Evolutionary conservation across 495 filamentous ascomycete genomes (phyloP).

Genomic region (Lepraria neglecta): DNA sequence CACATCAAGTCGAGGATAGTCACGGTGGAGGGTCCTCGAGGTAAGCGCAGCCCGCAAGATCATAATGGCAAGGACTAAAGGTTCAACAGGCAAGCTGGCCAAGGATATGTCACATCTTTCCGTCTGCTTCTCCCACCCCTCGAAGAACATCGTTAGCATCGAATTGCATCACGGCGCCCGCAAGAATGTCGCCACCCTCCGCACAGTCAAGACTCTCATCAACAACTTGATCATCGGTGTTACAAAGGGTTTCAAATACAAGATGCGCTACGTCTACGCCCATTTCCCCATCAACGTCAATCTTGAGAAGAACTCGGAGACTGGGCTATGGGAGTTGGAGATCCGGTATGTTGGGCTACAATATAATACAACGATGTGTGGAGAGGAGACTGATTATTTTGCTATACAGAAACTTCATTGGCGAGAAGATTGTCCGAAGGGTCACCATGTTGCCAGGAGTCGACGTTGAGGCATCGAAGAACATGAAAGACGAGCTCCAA

Average conservation of each 20-base stretch:
- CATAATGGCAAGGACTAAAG: background rate
- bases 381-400: conserved; percentile 22
- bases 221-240: conserved; percentile 97
- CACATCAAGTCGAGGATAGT: conserved; percentile 91
- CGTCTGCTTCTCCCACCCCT: conserved; percentile 84
- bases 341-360: conserved; percentile 71
- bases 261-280: conserved; percentile 99
- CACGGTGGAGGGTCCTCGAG: conserved; percentile 92
- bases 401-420: conserved; percentile 84
- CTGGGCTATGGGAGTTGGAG: conserved; percentile 82
- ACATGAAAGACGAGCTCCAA: conserved; percentile 94
- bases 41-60: conserved; percentile 37
- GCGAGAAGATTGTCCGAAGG: conserved; percentile 97
- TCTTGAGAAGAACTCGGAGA: conserved; percentile 91
- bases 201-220: conserved; percentile 94
- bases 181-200: conserved; percentile 95
- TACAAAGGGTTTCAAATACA: conserved; percentile 99
- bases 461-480: conserved; percentile 78
- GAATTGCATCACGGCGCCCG: conserved; percentile 95
- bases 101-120: conserved; percentile 96
- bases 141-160: conserved; percentile 79
- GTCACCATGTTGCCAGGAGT: conserved; percentile 86
- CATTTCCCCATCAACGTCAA: conserved; percentile 99
- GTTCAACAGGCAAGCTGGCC: conserved; percentile 66
- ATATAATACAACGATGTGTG: background rate